Base-by-base conservation (phyloP, 306 rosid species). In the Hylodesmum podocarpum region DNA sequence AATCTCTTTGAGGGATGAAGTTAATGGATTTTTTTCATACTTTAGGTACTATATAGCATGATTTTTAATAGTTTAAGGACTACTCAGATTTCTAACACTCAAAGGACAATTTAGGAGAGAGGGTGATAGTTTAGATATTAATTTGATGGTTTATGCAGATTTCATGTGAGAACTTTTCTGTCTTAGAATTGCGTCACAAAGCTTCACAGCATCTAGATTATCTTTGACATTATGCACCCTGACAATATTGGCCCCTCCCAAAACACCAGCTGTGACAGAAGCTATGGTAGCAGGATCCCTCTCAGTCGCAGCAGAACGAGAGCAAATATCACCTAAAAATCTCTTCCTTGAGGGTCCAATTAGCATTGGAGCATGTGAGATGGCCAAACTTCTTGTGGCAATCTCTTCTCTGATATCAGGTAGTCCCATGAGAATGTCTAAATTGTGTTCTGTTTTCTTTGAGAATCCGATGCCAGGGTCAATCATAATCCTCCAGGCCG, bases 381-480 rank as follows among this genome's bases (percentile, higher is more conserved):
- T 77, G 14, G 89, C 97, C 76, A 90, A 47, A 70, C 92, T 90
- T 73, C 67, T 84, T 59, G 41, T 77, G 16, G 87, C 91, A 63
- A 92, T 80, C 73, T 87, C 96, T 9, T 85, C 83, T 76, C 85
- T 87, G 24, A 92, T 90, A 61, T 86, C 81, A 16, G 88, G 80
- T 33, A 92, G 63, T 63, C 95, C 96, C 19, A 28, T 55, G 16
- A 90, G 86, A 58, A 92, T 66, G 6, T 92, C 96, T 82, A 95
- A 78, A 76, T 86, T 87, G 62, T 92, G 84, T 83, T 89, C 92
- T 34, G 89, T 83, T 41, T 88, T 90, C 85, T 92, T 95, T 21
- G 97, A 90, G 85, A 95, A 92, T 79, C 97, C 97, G 66, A 90
- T 72, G 66, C 97, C 99, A 4, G 97, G 96, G 75, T 95, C 97